phyloP scores from a whole-genome alignment of 768 basidiomycete species.

The Chlorophyllum brunneum region DNA sequence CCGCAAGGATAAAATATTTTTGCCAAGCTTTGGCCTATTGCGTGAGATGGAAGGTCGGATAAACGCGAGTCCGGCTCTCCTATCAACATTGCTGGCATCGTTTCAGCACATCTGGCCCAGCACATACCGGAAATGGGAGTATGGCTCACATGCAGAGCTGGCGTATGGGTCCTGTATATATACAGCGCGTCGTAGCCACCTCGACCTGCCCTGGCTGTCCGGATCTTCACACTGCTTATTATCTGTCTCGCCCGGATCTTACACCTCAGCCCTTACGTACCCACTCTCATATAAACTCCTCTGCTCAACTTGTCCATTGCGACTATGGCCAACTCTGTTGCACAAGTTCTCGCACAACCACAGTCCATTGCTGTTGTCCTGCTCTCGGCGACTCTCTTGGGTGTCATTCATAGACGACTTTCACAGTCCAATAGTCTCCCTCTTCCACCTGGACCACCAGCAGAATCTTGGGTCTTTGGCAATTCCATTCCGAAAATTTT shows the following conservation, averaged over 20 bases:
- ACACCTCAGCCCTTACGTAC: conserved; percentile 2
- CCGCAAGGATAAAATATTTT: too few relatives aligned
- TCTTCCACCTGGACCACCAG: conserved; percentile 42
- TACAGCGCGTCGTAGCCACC: too few relatives aligned
- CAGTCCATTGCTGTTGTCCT: conserved; percentile 27
- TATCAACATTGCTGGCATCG: too few relatives aligned
- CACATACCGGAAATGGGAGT: background rate
- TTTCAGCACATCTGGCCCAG: too few relatives aligned
- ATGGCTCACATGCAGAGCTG: background rate
- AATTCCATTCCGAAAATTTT: conserved; percentile 36
- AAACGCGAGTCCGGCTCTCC: too few relatives aligned
- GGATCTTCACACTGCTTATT: conserved; percentile 14
- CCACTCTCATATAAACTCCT: background rate
- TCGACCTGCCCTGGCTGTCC: background rate
- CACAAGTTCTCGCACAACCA: conserved; percentile 21
- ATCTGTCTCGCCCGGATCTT: too few relatives aligned
- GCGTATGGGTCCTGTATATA: too few relatives aligned
- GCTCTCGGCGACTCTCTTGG: conserved; percentile 27
- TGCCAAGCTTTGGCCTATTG: too few relatives aligned
- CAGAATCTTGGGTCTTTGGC: conserved; percentile 34
- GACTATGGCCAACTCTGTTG: conserved; percentile 4
- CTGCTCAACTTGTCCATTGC: background rate
- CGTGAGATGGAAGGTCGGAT: too few relatives aligned
- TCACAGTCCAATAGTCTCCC: conserved; percentile 20
- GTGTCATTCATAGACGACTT: conserved; percentile 25